A percentile compares a stretch with the other conserved stretches of the same genome.
Evolutionary conservation across 2,329 filamentous ascomycete genomes (phyloP).

Genomic region (Aspergillus floridensis): DNA sequence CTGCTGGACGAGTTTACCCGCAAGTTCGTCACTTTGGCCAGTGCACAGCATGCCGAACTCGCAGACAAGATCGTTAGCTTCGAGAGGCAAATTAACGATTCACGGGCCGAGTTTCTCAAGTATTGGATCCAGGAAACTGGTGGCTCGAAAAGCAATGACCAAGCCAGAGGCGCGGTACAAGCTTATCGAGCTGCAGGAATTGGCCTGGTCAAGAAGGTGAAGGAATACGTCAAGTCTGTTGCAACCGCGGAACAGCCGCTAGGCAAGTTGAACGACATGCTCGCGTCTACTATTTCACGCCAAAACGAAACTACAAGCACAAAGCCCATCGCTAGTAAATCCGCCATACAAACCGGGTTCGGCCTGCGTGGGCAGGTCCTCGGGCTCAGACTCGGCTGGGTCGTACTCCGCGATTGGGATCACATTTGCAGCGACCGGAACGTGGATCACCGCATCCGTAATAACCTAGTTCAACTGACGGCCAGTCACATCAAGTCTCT

Average conservation of each 20-base stretch:
- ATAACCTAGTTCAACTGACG: not conserved
- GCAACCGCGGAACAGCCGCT: slow-evolving; percentile 5
- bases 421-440: not conserved
- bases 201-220: not conserved
- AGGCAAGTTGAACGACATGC: slow-evolving; percentile 6
- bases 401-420: not conserved
- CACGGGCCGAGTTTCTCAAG: not conserved
- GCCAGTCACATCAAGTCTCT: not conserved
- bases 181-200: not conserved
- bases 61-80: not conserved
- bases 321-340: not conserved
- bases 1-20: slow-evolving; percentile 15
- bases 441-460: not conserved
- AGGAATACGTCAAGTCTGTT: slow-evolving; percentile 5
- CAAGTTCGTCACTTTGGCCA: slow-evolving; percentile 9
- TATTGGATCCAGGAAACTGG: not conserved
- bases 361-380: slow-evolving; percentile 4
- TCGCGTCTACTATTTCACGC: slow-evolving; percentile 2
- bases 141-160: not conserved
- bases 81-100: not conserved
- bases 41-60: not conserved
- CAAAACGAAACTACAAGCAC: not conserved
- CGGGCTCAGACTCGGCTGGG: slow-evolving; percentile 3
- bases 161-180: not conserved
- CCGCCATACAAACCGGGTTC: slow-evolving; percentile 6